A percentile compares a stretch with the other conserved stretches of the same genome.
Conservation (phyloP, 169 alveolate species). For the Plasmodium gonderi region DNA sequence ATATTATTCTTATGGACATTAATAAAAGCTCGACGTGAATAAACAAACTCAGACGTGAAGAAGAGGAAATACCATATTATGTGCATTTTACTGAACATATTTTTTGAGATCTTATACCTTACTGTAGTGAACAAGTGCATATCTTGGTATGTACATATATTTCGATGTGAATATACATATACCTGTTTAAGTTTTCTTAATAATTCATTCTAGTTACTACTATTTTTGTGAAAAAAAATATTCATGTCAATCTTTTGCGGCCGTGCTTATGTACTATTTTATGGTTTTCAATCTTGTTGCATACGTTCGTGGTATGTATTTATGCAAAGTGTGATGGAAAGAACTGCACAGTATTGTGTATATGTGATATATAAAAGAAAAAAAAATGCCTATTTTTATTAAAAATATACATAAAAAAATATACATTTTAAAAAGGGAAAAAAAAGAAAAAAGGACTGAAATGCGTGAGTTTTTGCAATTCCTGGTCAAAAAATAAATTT, state of each 20-base stretch:
- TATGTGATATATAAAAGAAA: not conserved
- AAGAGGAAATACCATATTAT: slow-evolving; percentile 10
- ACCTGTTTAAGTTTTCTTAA: not conserved
- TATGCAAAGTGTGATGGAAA: not conserved
- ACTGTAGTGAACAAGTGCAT: not conserved
- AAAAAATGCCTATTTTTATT: not conserved
- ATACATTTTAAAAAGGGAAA: not conserved
- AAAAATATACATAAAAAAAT: not conserved
- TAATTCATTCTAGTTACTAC: slow-evolving; percentile 14
- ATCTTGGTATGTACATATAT: not conserved
- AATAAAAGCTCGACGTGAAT: slow-evolving; percentile 66
- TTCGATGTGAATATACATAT: not conserved
- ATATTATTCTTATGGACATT: slow-evolving; percentile 70
- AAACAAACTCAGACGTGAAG: slow-evolving; percentile 30
- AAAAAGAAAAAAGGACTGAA: not conserved
- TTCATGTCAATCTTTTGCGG: not conserved
- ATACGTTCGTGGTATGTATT: not conserved
- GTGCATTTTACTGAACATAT: slow-evolving; percentile 29
- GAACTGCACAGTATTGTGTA: not conserved
- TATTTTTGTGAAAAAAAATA: not conserved
- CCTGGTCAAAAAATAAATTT: not conserved
- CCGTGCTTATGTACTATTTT: not conserved
- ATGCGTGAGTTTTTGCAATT: not conserved
- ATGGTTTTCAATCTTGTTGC: not conserved
- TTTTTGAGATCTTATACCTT: slow-evolving; percentile 12